Percentiles rank a stretch among this genome's conserved stretches.
These are phyloP conservation scores for Corymbia calophylla DNA, from an alignment of 441 rosid genomes.

Conservation along the genomic window DNA sequence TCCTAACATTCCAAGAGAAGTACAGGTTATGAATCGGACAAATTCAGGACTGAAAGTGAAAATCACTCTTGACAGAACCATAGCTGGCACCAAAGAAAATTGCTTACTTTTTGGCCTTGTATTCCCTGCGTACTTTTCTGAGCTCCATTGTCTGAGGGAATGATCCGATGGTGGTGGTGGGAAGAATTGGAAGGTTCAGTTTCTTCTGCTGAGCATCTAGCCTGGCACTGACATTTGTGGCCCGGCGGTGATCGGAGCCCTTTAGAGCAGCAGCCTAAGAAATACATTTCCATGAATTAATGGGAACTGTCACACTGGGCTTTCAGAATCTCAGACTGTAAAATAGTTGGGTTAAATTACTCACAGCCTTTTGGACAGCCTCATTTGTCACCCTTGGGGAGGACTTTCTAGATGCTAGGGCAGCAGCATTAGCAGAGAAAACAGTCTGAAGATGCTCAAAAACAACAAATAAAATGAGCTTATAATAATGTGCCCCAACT, in stretches of 20 bases:
- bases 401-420: conserved; percentile 80
- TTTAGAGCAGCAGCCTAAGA: conserved; percentile 84
- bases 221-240: conserved; percentile 77
- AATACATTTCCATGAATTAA: not conserved
- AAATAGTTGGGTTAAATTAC: conserved; percentile 12
- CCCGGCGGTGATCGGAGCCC: conserved; percentile 89
- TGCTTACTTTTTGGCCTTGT: conserved; percentile 92
- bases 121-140: conserved; percentile 94
- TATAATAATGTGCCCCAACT: not conserved
- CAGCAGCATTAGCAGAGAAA: conserved; percentile 70
- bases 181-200: conserved; percentile 93
- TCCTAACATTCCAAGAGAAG: conserved; percentile 25
- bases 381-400: conserved; percentile 92
- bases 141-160: conserved; percentile 94
- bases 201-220: conserved; percentile 95
- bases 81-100: not conserved
- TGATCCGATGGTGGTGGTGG: conserved; percentile 95
- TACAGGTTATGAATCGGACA: not conserved
- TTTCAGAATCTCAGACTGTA: not conserved
- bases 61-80: not conserved
- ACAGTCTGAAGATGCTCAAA: conserved; percentile 37
- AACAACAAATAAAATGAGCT: conserved; percentile 3
- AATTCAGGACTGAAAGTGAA: not conserved
- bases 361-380: conserved; percentile 92
- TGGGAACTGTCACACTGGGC: not conserved